These are phyloP conservation scores for Alternaria infectoria DNA, from an alignment of 2,329 filamentous ascomycete genomes.

Conservation along the genomic window DNA sequence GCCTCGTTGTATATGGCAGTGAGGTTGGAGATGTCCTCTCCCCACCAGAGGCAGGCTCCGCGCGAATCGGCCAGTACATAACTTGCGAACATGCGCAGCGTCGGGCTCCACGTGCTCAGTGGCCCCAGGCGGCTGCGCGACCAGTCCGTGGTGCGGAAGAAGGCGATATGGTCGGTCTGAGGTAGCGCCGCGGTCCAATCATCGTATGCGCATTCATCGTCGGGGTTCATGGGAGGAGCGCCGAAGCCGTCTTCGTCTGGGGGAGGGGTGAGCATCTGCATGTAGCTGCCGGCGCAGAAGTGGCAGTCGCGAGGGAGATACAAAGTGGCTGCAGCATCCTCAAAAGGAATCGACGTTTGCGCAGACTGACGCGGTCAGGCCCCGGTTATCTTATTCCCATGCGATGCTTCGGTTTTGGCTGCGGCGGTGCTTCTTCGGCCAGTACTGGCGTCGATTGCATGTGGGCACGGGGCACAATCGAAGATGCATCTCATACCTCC, in stretches of 20 bases:
- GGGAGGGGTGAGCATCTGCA: slow-evolving; percentile 22
- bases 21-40: slow-evolving; percentile 27
- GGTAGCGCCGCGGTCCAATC: slow-evolving; percentile 42
- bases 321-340: slow-evolving; percentile 3
- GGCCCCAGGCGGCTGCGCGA: slow-evolving; percentile 34
- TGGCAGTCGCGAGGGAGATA: slow-evolving; percentile 1
- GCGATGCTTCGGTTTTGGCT: not conserved
- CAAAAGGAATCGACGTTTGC: not conserved
- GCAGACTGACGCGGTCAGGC: not conserved
- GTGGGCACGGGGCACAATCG: slow-evolving; percentile 2
- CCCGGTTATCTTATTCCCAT: not conserved
- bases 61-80: slow-evolving; percentile 43
- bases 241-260: slow-evolving; percentile 18
- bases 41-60: slow-evolving; percentile 45
- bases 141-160: slow-evolving; percentile 41
- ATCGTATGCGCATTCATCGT: slow-evolving; percentile 17
- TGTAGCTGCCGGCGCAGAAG: not conserved
- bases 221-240: slow-evolving; percentile 1
- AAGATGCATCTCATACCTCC: not conserved
- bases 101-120: slow-evolving; percentile 30
- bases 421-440: slow-evolving; percentile 12
- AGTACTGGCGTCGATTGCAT: slow-evolving; percentile 44
- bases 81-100: slow-evolving; percentile 37
- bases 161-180: slow-evolving; percentile 40
- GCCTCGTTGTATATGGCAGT: slow-evolving; percentile 44